Base-by-base conservation (phyloP, 1,139 yeast genomes). In the Yamadazyma pseudoaaseri region DNA sequence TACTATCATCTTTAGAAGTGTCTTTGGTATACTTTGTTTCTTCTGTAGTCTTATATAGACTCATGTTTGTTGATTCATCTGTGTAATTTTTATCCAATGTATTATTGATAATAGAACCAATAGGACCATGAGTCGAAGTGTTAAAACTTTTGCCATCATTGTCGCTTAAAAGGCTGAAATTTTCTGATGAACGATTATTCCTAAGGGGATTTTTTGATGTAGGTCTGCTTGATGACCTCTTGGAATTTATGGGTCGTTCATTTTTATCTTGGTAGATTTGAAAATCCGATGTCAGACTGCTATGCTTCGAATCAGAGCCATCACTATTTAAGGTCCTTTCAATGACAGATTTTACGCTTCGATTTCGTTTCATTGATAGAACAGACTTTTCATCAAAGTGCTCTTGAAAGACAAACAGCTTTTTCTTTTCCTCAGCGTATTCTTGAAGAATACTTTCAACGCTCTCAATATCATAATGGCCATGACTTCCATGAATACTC, bases 371-470 rank as follows among this genome's bases (percentile, higher is more conserved):
- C 2, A 33, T 27, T 9, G 47, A 41, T 8, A n/a, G 9, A 5
- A 30, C 9, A 3, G 36, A 31, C 7, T 23, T 30, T 10, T 59
- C 62, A 33, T 58, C 64, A 36, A 64, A 61, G 16, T 58, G 58
- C 38, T 63, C 70, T 35, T 51, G 48, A 35, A 63, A 62, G 4
- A 59, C 39, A 38, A 58, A 57, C 18, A 36, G 29, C 16, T 36
- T 34, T 13, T 33, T 21, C 13, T 40, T 39, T 18, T 49, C 44
- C 21, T 44, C 38, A 15, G 49, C 50, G 36, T 63, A 62, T 27
- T 61, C 69, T 24, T 58, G 55, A 6, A 65, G 48, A 5, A 64
- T 50, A 15, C 65, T 58, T 37, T 60, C 60, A 4, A 63, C 53
- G 11, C 68, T 61, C 20, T 60, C 69, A 1, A 59, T 51, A 36